Evolutionary conservation across 2,329 filamentous ascomycete genomes (phyloP).

Genomic region (Colletotrichum spinosum): DNA sequence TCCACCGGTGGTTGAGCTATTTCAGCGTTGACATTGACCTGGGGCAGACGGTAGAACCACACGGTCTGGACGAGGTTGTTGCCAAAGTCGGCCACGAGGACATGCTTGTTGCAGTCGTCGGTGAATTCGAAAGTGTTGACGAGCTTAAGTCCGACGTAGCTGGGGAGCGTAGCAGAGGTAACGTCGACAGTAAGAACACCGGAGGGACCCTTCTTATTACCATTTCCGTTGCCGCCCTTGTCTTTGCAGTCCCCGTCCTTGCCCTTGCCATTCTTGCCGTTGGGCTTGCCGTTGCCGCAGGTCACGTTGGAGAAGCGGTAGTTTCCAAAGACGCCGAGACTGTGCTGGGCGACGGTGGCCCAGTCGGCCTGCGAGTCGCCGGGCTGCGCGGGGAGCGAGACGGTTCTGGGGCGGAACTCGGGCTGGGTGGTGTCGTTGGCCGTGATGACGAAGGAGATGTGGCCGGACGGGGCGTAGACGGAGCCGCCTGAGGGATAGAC

Average conservation of each 20-base stretch:
- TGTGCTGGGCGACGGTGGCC: constrained; percentile 28
- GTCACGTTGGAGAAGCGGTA: constrained; percentile 15
- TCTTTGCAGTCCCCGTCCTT: constrained; percentile 1
- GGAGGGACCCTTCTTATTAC: constrained; percentile 14
- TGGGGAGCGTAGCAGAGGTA: constrained; percentile 23
- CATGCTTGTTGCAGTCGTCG: constrained; percentile 19
- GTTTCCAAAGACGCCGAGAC: constrained; percentile 10
- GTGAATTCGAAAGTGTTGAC: constrained; percentile 21
- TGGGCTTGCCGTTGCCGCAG: not conserved
- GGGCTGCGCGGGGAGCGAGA: constrained; percentile 11
- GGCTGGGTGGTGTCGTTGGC: constrained; percentile 26
- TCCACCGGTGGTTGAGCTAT: too few relatives aligned
- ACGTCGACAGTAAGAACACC: constrained; percentile 17
- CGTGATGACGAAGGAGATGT: constrained; percentile 24
- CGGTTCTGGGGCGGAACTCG: constrained; percentile 14
- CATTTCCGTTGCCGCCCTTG: not conserved
- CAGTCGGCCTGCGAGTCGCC: constrained; percentile 10
- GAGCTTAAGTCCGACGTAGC: constrained; percentile 19
- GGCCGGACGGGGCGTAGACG: constrained; percentile 11
- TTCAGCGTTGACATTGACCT: not conserved
- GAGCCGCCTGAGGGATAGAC: constrained; percentile 21
- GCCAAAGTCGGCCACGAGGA: constrained; percentile 22
- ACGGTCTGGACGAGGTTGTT: constrained; percentile 8
- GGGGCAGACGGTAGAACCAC: constrained; percentile 18
- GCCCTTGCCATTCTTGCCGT: not conserved